Evolutionary conservation across 257 asterid species (phyloP).

Genomic region (Mentha longifolia): DNA sequence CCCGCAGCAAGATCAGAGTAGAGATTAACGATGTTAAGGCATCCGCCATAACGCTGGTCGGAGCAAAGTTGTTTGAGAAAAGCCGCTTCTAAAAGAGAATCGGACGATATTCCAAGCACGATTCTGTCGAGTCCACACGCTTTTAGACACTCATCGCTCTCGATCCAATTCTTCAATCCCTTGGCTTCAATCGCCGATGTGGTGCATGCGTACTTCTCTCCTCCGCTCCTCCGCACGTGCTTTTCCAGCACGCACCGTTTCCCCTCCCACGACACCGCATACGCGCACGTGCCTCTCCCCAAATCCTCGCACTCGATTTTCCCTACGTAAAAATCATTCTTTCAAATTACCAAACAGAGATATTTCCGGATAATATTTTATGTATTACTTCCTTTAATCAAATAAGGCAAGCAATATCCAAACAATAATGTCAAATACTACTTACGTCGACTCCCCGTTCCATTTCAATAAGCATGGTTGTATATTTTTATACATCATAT

Average conservation of each 20-base stretch:
- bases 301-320: conserved; percentile 53
- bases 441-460: too few species aligned
- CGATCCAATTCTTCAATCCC: conserved; percentile 51
- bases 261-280: conserved; percentile 60
- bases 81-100: conserved; percentile 59
- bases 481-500: too few species aligned
- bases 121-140: conserved; percentile 67
- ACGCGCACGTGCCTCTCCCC: conserved; percentile 52
- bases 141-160: conserved; percentile 59
- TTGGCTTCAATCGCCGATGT: conserved; percentile 68
- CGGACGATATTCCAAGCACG: conserved; percentile 79
- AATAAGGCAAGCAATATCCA: too few species aligned
- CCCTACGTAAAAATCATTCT: too few species aligned
- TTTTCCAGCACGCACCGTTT: conserved; percentile 78
- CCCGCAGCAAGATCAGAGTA: conserved; percentile 82
- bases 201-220: conserved; percentile 53
- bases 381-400: too few species aligned
- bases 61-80: conserved; percentile 71
- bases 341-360: too few species aligned
- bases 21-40: conserved; percentile 77
- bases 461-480: too few species aligned
- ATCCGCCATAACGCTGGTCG: conserved; percentile 49
- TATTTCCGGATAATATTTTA: too few species aligned
- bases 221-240: conserved; percentile 48
- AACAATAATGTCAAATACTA: too few species aligned